These are phyloP conservation scores for Pseudocercospora vitis DNA, from an alignment of 2,329 filamentous ascomycete species.

Conservation along the genomic window DNA sequence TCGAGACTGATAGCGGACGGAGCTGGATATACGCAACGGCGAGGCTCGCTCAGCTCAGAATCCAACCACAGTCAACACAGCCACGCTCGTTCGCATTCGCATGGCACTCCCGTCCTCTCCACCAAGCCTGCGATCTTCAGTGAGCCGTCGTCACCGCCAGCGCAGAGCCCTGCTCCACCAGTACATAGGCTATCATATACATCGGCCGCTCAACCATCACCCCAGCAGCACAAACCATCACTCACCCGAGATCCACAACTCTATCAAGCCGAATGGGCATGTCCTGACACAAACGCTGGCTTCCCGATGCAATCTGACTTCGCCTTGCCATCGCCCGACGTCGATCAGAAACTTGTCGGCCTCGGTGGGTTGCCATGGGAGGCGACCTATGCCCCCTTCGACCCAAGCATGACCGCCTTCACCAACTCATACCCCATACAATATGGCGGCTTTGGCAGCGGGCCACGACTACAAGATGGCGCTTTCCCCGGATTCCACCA, in stretches of 20 bases:
- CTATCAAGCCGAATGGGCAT: conserved; percentile 36
- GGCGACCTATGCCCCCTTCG: conserved; percentile 13
- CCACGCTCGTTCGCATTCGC: conserved; percentile 32
- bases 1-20: conserved; percentile 55
- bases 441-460: conserved; percentile 12
- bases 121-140: conserved; percentile 30
- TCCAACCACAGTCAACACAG: conserved; percentile 54
- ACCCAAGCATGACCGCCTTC: conserved; percentile 14
- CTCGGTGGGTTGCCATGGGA: conserved; percentile 16
- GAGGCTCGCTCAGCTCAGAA: conserved; percentile 58
- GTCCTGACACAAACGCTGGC: conserved; percentile 22
- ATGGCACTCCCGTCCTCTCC: conserved; percentile 40
- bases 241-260: conserved; percentile 32
- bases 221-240: conserved; percentile 29
- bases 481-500: conserved; percentile 5
- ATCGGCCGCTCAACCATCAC: conserved; percentile 25
- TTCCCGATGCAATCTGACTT: conserved; percentile 28
- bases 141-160: conserved; percentile 29
- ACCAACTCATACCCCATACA: conserved; percentile 19
- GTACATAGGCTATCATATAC: conserved; percentile 18
- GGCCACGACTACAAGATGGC: conserved; percentile 17
- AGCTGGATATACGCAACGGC: conserved; percentile 48
- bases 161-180: conserved; percentile 27
- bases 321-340: conserved; percentile 22
- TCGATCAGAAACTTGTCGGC: conserved; percentile 14